phyloP scores from a whole-genome alignment of 495 filamentous ascomycete genomes.

The Clavariopsis aquatica region DNA sequence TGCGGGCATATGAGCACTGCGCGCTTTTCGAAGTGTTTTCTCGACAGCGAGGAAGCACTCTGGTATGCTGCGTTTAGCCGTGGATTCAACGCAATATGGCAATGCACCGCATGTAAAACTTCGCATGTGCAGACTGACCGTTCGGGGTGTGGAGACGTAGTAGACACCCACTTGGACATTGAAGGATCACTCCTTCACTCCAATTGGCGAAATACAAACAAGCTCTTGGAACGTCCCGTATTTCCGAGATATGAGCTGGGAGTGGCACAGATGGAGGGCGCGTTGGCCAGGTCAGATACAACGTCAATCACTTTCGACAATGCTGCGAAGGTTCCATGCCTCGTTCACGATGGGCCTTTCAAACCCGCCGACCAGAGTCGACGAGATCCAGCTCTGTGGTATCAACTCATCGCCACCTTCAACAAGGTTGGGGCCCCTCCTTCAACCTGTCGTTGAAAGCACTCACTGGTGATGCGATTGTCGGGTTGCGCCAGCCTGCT shows the following conservation, averaged over 20 bases:
- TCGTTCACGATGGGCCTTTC: not conserved
- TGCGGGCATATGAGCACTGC: not conserved
- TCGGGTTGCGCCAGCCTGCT: not conserved
- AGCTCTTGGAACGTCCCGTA: not conserved
- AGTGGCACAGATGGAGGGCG: not conserved
- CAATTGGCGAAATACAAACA: not conserved
- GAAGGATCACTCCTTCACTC: conserved; percentile 3
- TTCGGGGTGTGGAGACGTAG: not conserved
- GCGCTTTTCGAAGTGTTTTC: not conserved
- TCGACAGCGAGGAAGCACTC: not conserved
- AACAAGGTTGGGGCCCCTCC: not conserved
- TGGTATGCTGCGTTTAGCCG: conserved; percentile 2
- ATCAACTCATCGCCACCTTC: not conserved
- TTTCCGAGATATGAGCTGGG: not conserved
- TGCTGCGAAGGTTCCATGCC: not conserved
- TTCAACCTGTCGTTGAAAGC: not conserved
- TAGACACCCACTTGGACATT: not conserved
- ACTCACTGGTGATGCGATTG: not conserved
- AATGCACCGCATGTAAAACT: not conserved
- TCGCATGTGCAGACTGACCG: not conserved
- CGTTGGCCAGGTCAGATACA: not conserved
- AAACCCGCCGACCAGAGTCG: conserved; percentile 7
- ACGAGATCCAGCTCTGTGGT: not conserved
- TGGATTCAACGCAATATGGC: not conserved
- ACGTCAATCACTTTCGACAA: not conserved